Evolutionary conservation across 768 basidiomycete species (phyloP), one percentile per base, ranked within the genome.

Genomic region (Mycena albidolilacea): DNA sequence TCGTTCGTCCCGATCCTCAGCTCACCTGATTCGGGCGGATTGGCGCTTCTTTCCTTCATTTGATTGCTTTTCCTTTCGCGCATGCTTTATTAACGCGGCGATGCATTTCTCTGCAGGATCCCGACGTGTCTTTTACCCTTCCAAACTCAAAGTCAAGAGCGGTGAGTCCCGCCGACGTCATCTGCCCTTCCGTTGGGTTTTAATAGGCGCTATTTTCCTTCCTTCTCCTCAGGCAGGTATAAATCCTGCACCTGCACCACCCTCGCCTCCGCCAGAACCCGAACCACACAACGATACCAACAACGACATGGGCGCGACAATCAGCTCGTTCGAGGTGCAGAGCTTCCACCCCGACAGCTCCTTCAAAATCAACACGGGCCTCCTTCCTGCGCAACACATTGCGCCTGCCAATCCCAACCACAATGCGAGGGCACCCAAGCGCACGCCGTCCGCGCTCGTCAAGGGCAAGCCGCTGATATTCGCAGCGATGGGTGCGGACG

Each of bases 391-490:
- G 1, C 68, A 76, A 41, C 64, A 70, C 52, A 70, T 70, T 46
- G 5, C 59, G 15, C 61, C 75, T 11, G 52, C 62, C 30, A 65
- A 62, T 15, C 37, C 62, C 19, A 66, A 63, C 4, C 43, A 50
- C 11, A 66, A 52, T 44, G 48, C 57, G 55, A 75, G 62, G 48
- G 63, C n/a, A 48, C 71, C 71, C 37, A 72, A 64, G 37, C 75
- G 75, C 35, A 61, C 75, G 2, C 69, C 80, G 67, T 65, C 75
- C 43, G 66, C 64, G 7, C 75, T 77, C 38, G 75, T 72, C 73
- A 84, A 83, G 68, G 88, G 87, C 21, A 89, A 88, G 23, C 91
- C 92, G 1, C 84, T 90, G 30, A 93, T 93, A 41, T 93, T 93
- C 68, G 80, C 90, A 7, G 89, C 91, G 5, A 90, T 88, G 86